Base-by-base conservation (phyloP, 306 rosid genomes). In the cucumber (Cucumis sativus) region DNA sequence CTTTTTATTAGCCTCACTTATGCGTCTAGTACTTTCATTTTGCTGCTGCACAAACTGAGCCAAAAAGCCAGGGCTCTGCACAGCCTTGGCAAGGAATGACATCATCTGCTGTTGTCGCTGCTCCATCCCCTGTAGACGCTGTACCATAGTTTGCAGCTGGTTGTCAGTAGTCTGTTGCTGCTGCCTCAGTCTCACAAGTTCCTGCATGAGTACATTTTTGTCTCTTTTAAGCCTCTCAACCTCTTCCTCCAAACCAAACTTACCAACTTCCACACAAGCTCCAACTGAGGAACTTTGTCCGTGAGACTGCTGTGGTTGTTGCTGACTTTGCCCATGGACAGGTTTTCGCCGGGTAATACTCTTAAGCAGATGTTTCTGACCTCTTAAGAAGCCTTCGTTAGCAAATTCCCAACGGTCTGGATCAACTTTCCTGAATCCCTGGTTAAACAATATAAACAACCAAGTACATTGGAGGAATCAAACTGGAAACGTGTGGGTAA, bases 391-490 rank as follows among this genome's bases (percentile, higher is more conserved):
- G 40, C 93, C 97, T 83, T 92, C 99, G 77, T 95, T 91, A 49
- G 99, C 99, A 85, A 95, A 95, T 82, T 95, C 99, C 99, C 99
- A 95, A 69, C 96, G 93, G 80, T 95, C 99, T 47, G 99, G 99
- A 88, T 95, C 97, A 28, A 95, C 97, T 84, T 95, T 95, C 86
- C 97, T 91, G 73, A 95, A 95, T 61, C 99, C 99, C 99, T 95
- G 83, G 73, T 83, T 23, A 49, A 83, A 61, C 65, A 79, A 82
- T 35, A 69, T 66, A 16, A 30, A 65, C 16, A 56, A 74, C 39
- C 21, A 69, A 25, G 8, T 57, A 58, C 68, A 56, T 23, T n/a
- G 56, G 49, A 57, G 23, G 40, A 75, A 58, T 75, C 62, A 65
- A 77, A 60, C 57, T 76, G n/a, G 45, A 28, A 23, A 60, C 6